Evolutionary conservation across 371 early-diverging fungal genomes (phyloP), one percentile per base, ranked within the genome.

Genomic region (Haplosporangium sp.): DNA sequence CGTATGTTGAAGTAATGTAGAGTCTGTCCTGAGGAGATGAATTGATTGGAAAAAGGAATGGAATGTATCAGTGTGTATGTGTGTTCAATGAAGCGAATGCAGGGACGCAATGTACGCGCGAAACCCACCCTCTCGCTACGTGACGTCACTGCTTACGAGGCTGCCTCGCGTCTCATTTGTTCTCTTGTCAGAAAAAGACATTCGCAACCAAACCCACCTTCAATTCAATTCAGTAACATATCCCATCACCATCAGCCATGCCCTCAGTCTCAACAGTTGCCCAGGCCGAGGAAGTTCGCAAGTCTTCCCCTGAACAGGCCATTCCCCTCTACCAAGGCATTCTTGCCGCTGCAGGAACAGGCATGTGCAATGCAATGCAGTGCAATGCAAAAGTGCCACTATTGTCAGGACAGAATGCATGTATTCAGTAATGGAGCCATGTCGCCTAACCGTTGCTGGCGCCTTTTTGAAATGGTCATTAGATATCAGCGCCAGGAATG

Each of bases 271-370:
- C 80, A 59, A 67, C 83, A 67, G 81, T 90, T 47, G 69, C 83
- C 64, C 83, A 87, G 54, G 86, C 86, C 6, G 83, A 86, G 67
- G 81, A 84, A 37, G 74, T 86, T 48, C 83, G 83, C 59, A 79
- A 87, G 59, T 82, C 84, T 11, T 83, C 83, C 38, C 82, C 84
- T 23, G 87, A 87, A 42, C 82, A 89, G 63, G 86, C 88, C 18
- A 83, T 87, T 50, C 74, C 64, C 45, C 60, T 83, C n/a, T 90
- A 88, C 75, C 85, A 85, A 55, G 67, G 74, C 57, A 87, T 89
- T 60, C 76, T 89, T 50, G 77, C 83, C 18, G 83, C 85, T 37
- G 67, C 67, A 50, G 74, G 69, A 48, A 57, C 70, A 71, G 75
- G 75, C 71, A 75, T 42, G 75, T 75, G 29, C 45, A 18, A 37